Evolutionary conservation across 2,329 filamentous ascomycete genomes (phyloP).

Genomic region (Biscogniauxia marginata): DNA sequence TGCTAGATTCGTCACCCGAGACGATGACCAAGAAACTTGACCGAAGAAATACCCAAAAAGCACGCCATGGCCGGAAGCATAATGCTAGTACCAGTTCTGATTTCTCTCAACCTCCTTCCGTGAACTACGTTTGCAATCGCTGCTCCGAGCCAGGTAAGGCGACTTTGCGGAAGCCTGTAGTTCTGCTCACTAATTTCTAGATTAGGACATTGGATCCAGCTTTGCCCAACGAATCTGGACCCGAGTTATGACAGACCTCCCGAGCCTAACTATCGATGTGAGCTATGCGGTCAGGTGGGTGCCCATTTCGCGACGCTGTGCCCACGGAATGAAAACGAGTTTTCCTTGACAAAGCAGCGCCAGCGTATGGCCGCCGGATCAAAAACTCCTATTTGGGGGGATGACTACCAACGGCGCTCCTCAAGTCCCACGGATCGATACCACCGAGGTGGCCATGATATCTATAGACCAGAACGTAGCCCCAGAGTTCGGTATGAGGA

Average conservation of each 20-base stretch:
- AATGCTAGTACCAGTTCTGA: not conserved
- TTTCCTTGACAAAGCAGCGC: conserved; percentile 36
- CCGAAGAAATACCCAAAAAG: not conserved
- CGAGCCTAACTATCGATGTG: conserved; percentile 32
- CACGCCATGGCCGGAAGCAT: conserved; percentile 2
- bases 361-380: conserved; percentile 5
- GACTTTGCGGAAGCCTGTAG: not conserved
- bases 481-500: conserved; percentile 1
- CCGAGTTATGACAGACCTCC: conserved; percentile 36
- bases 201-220: conserved; percentile 39
- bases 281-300: conserved; percentile 33
- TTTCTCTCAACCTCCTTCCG: conserved; percentile 2
- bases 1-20: conserved; percentile 5
- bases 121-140: conserved; percentile 33
- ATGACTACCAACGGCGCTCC: conserved; percentile 3
- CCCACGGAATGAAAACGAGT: conserved; percentile 32
- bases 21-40: not conserved
- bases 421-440: conserved; percentile 2
- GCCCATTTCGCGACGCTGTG: conserved; percentile 38
- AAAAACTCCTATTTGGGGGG: not conserved
- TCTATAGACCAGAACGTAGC: conserved; percentile 10
- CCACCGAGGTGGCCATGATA: conserved; percentile 3
- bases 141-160: conserved; percentile 32
- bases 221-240: conserved; percentile 44
- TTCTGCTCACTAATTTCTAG: conserved; percentile 7